Evolutionary conservation across 2,329 filamentous ascomycete species (phyloP), one percentile per base, ranked within the genome.

Genomic region (Pseudogymnoascus sp.): DNA sequence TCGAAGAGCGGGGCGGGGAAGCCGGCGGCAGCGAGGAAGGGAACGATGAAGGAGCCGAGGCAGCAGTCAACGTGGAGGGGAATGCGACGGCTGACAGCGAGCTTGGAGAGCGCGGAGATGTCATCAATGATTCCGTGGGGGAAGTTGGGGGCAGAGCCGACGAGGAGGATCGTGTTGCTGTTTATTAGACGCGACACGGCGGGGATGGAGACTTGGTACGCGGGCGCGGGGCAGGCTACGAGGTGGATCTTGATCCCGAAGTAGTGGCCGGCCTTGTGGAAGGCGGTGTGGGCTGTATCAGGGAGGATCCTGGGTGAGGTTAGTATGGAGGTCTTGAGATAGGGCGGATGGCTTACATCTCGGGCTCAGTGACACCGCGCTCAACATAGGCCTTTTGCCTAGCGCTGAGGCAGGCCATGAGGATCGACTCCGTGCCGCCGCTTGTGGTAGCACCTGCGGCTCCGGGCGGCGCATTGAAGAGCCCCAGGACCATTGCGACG

Each of bases 111-210:
- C 0, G 85, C 83, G 0, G 88, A 78, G 68, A 99, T 97, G 74
- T 97, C 92, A 75, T 99, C 94, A 66, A 99, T 94, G 72, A 99
- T 96, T 64, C 94, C 94, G 73, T 99, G 94, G 37, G 94, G 94
- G 77, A 97, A 99, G 80, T 97, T 99, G 63, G 94, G 94, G 0
- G 94, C 92, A 1, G 90, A 96, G 58, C 94, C 94, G 60, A 97
- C 94, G 3, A 99, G 86, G 29, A 99, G 80, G 64, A 97, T 78
- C 0, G 94, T 99, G 78, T 99, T 99, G 70, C 88, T 84, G 76
- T 97, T 99, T 75, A 99, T 86, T 64, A 97, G 84, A 33, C 92
- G 88, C 13, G 87, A 84, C 55, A 97, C 89, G 31, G 86, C 83
- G 62, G 84, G 80, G 13, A 93, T 78, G 69, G 96, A 85, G 63